phyloP scores from a whole-genome alignment of 257 asterid species.

The Osmanthus fragrans region DNA sequence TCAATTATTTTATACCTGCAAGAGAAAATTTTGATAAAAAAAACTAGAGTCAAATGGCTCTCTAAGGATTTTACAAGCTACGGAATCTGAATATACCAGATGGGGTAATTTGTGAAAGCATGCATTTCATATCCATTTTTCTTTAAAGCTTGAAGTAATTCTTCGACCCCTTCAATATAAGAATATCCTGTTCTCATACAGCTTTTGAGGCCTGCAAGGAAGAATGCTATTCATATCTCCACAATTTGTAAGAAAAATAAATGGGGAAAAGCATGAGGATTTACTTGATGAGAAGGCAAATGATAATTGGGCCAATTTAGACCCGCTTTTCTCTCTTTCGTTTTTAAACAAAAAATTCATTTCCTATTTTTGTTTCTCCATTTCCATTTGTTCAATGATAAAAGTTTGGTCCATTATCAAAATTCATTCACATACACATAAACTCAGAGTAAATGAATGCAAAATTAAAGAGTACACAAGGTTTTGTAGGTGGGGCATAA shows the following conservation, averaged over 20 bases:
- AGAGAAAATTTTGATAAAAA: conserved; percentile 16
- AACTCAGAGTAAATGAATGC: background rate
- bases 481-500: background rate
- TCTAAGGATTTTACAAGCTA: conserved; percentile 7
- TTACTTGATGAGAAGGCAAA: background rate
- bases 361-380: background rate
- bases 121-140: conserved; percentile 84
- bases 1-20: conserved; percentile 86
- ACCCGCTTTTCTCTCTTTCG: background rate
- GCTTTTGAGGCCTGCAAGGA: conserved; percentile 70
- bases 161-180: conserved; percentile 80
- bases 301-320: background rate
- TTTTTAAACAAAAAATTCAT: background rate
- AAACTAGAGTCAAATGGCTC: conserved; percentile 22
- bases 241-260: background rate
- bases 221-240: conserved; percentile 16
- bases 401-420: background rate
- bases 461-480: background rate
- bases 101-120: conserved; percentile 86
- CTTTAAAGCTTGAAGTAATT: conserved; percentile 64
- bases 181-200: conserved; percentile 76
- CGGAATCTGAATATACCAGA: conserved; percentile 52
- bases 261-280: background rate
- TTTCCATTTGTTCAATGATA: background rate
- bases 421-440: background rate